These are phyloP conservation scores for Rosa lucieae DNA, from an alignment of 306 rosid genomes.

Conservation along the genomic window DNA sequence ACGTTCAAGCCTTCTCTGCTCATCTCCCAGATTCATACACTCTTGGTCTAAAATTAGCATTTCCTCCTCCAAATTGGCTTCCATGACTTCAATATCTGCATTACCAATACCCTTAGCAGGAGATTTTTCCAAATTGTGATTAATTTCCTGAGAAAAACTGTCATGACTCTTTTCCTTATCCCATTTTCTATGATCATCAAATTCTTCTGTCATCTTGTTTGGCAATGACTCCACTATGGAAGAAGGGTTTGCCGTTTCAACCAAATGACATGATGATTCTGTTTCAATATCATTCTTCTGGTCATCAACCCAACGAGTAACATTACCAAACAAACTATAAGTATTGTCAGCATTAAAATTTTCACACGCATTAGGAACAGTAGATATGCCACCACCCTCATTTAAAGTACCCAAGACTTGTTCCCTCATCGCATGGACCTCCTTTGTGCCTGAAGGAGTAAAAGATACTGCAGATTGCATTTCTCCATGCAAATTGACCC, in stretches of 20 bases:
- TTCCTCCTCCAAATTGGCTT: constrained; percentile 66
- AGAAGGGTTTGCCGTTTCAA: constrained; percentile 30
- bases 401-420: constrained; percentile 33
- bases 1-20: constrained; percentile 84
- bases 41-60: constrained; percentile 66
- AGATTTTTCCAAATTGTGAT: constrained; percentile 33
- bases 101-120: constrained; percentile 23
- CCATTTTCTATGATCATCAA: constrained; percentile 31
- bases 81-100: constrained; percentile 35
- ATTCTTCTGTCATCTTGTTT: constrained; percentile 30
- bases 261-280: constrained; percentile 35
- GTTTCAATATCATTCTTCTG: constrained; percentile 30
- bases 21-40: constrained; percentile 56
- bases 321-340: constrained; percentile 12
- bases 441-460: constrained; percentile 27
- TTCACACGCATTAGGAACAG: constrained; percentile 10
- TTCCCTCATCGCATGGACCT: constrained; percentile 36
- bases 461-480: constrained; percentile 11
- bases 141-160: constrained; percentile 29
- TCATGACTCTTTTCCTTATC: constrained; percentile 27
- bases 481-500: constrained; percentile 24
- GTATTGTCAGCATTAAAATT: constrained; percentile 22
- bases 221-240: constrained; percentile 30
- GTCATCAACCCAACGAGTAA: constrained; percentile 33
- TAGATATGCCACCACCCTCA: constrained; percentile 30